Evolutionary conservation across 2,329 filamentous ascomycete genomes (phyloP).

Genomic region (Fusarium heterosporum): DNA sequence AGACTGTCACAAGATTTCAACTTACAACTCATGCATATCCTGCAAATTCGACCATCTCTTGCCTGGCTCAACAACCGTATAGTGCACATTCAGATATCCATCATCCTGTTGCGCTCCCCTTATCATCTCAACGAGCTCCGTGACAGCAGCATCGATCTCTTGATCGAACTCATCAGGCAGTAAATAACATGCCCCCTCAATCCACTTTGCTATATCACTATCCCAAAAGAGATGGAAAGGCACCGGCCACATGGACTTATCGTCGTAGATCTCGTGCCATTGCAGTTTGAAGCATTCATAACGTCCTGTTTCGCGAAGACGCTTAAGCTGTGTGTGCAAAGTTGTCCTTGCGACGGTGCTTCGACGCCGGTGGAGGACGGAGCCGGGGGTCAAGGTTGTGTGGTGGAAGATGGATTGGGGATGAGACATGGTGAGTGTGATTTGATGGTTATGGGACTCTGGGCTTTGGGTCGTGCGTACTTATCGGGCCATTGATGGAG

Average conservation of each 20-base stretch:
- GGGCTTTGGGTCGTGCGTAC: background rate
- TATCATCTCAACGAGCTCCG: slow-evolving; percentile 69
- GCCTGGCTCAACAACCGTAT: slow-evolving; percentile 67
- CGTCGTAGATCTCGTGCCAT: slow-evolving; percentile 66
- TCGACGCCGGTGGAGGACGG: slow-evolving; percentile 7
- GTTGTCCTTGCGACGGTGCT: slow-evolving; percentile 18
- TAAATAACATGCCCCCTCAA: slow-evolving; percentile 35
- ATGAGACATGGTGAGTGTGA: slow-evolving; percentile 21
- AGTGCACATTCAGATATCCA: slow-evolving; percentile 73
- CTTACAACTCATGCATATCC: slow-evolving; percentile 72
- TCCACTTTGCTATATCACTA: slow-evolving; percentile 45
- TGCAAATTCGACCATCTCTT: slow-evolving; percentile 69
- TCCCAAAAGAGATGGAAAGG: slow-evolving; percentile 73
- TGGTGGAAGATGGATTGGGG: slow-evolving; percentile 27
- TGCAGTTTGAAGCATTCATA: slow-evolving; percentile 69
- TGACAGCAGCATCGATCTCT: slow-evolving; percentile 29
- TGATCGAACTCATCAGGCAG: slow-evolving; percentile 16
- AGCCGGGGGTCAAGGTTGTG: slow-evolving; percentile 8
- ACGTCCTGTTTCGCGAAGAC: slow-evolving; percentile 63
- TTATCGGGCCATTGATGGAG: background rate
- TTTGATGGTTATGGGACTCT: background rate
- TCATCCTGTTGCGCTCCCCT: slow-evolving; percentile 66
- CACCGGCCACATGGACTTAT: slow-evolving; percentile 64
- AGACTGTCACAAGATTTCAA: background rate
- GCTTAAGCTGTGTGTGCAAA: slow-evolving; percentile 60